Evolutionary conservation across 2,329 filamentous ascomycete genomes (phyloP).

Genomic region (Verticillium nonalfalfae): DNA sequence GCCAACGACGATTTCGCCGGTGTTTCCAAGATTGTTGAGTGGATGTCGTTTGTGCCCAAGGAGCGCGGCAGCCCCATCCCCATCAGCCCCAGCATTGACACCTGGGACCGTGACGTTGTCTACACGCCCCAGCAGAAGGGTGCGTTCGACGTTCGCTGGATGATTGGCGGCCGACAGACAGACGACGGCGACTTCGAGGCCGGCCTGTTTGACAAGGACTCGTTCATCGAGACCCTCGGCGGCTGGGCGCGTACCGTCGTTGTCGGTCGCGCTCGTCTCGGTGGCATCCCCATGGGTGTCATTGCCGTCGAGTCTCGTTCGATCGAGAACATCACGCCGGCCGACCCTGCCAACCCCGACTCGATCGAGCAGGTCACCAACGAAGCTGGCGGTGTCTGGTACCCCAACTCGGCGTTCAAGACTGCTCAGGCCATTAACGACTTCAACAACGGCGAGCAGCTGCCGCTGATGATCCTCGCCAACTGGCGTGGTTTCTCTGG

Average conservation of each 20-base stretch:
- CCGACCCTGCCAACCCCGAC: conserved; percentile 95
- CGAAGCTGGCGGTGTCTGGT: conserved; percentile 98
- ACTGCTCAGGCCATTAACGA: conserved; percentile 97
- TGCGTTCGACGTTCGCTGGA: conserved; percentile 86
- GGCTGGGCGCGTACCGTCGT: conserved; percentile 98
- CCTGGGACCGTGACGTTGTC: conserved; percentile 87
- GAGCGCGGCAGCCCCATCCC: conserved; percentile 90
- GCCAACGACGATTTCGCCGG: conserved; percentile 96
- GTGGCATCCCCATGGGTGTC: conserved; percentile 96
- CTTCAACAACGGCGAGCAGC: conserved; percentile 98
- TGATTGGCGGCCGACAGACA: conserved; percentile 83
- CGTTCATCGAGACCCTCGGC: conserved; percentile 92
- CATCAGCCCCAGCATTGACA: conserved; percentile 78
- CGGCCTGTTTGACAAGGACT: conserved; percentile 93
- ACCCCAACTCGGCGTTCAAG: conserved; percentile 99
- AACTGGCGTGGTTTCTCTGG: conserved; percentile 99
- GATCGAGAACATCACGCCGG: conserved; percentile 93
- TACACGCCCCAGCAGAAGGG: conserved; percentile 80
- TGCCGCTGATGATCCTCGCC: conserved; percentile 97
- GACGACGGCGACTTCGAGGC: conserved; percentile 72
- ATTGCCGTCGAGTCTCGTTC: conserved; percentile 94
- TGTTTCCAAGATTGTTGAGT: conserved; percentile 95
- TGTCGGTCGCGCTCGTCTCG: conserved; percentile 89
- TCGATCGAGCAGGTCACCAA: conserved; percentile 93
- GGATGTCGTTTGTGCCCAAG: conserved; percentile 96